Percentiles rank a stretch among this genome's conserved stretches.
These are phyloP conservation scores for Fusarium sp. DNA, from an alignment of 2,329 filamentous ascomycete genomes.

Conservation along the genomic window DNA sequence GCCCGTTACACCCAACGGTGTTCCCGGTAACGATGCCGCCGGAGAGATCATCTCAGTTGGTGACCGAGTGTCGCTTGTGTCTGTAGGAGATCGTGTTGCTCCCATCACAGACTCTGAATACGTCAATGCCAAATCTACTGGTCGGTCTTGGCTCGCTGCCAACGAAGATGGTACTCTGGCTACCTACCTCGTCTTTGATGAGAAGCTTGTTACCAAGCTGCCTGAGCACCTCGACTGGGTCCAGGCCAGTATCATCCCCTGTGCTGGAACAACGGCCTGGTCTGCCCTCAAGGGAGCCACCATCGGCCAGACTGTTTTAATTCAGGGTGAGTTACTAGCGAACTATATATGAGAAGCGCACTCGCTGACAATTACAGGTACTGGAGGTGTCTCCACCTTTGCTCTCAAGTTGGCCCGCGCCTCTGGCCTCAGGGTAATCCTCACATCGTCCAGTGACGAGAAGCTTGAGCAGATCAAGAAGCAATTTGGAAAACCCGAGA, in stretches of 20 bases:
- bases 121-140: slow-evolving; percentile 52
- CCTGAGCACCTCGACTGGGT: slow-evolving; percentile 53
- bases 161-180: slow-evolving; percentile 59
- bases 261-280: slow-evolving; percentile 60
- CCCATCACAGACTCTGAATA: slow-evolving; percentile 55
- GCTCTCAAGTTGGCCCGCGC: slow-evolving; percentile 60
- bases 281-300: slow-evolving; percentile 53
- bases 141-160: slow-evolving; percentile 56
- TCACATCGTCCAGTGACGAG: slow-evolving; percentile 63
- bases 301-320: slow-evolving; percentile 56
- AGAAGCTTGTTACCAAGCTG: slow-evolving; percentile 50
- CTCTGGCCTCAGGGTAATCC: slow-evolving; percentile 62
- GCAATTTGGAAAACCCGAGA: slow-evolving; percentile 55
- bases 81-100: slow-evolving; percentile 51
- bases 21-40: slow-evolving; percentile 54
- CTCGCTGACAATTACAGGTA: slow-evolving; percentile 43
- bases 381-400: slow-evolving; percentile 54
- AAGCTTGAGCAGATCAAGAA: slow-evolving; percentile 60
- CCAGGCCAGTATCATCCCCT: slow-evolving; percentile 53
- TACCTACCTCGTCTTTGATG: slow-evolving; percentile 55
- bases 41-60: slow-evolving; percentile 55
- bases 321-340: slow-evolving; percentile 51
- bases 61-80: slow-evolving; percentile 47
- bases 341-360: accelerated
- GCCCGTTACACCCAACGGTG: slow-evolving; percentile 50